A percentile compares a stretch with the other conserved stretches of the same genome.
phyloP scores from a whole-genome alignment of 1,284 basidiomycete genomes.

The Cutaneotrichosporon sp. region DNA sequence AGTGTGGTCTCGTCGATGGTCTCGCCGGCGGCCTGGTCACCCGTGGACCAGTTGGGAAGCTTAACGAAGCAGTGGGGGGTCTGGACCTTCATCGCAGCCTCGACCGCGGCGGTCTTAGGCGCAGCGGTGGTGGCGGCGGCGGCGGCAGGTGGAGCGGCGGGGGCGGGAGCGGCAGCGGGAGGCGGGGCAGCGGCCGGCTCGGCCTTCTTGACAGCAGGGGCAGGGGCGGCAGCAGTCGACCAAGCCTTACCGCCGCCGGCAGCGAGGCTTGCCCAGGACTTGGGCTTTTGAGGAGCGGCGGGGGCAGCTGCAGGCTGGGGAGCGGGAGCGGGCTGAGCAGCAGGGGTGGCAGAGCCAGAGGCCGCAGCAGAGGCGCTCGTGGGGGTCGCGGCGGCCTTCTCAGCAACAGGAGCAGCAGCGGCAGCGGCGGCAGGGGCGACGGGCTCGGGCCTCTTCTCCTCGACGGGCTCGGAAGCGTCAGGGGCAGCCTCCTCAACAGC shows the following conservation, averaged over 20 bases:
- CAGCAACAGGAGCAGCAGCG: slow-evolving; percentile 46
- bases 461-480: slow-evolving; percentile 16
- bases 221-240: slow-evolving; percentile 51
- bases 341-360: slow-evolving; percentile 25
- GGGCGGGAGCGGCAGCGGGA: slow-evolving; percentile 19
- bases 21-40: slow-evolving; percentile 62
- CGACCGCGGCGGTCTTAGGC: slow-evolving; percentile 27
- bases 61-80: slow-evolving; percentile 83
- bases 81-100: slow-evolving; percentile 59
- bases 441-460: slow-evolving; percentile 25
- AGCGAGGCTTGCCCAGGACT: slow-evolving; percentile 87
- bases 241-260: slow-evolving; percentile 64
- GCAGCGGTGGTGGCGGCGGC: slow-evolving; percentile 26
- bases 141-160: slow-evolving; percentile 19
- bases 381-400: slow-evolving; percentile 38
- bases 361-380: slow-evolving; percentile 24
- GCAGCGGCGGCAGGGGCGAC: slow-evolving; percentile 30
- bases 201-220: slow-evolving; percentile 10
- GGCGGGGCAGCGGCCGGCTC: slow-evolving; percentile 14
- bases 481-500: slow-evolving; percentile 13
- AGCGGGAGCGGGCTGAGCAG: slow-evolving; percentile 26
- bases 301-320: slow-evolving; percentile 36
- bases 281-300: slow-evolving; percentile 56
- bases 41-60: slow-evolving; percentile 49
- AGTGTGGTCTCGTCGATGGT: slow-evolving; percentile 62